These are phyloP conservation scores for Globisporangium cylindrosporum DNA, from an alignment of 352 stramenopile species.

Conservation along the genomic window DNA sequence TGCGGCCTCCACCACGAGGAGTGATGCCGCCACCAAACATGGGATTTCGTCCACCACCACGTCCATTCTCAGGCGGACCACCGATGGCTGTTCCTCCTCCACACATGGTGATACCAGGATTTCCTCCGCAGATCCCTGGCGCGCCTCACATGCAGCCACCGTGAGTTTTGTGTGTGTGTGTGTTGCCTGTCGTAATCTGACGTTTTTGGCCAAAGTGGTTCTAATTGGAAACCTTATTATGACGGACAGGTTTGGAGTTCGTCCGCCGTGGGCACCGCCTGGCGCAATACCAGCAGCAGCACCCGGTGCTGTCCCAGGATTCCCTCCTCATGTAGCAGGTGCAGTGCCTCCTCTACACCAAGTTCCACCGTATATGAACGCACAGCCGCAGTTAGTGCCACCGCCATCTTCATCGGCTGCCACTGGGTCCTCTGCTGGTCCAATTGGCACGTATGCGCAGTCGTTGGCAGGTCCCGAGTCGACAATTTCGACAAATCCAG, in stretches of 20 bases:
- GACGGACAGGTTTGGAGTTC: constrained; percentile 13
- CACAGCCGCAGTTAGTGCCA: constrained; percentile 12
- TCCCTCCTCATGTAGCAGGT: constrained; percentile 10
- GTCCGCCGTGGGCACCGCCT: constrained; percentile 17
- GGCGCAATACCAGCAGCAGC: constrained; percentile 2
- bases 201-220: neutral
- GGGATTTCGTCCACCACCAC: constrained; percentile 28
- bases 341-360: constrained; percentile 7
- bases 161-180: neutral
- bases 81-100: constrained; percentile 26
- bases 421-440: constrained; percentile 3
- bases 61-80: constrained; percentile 28
- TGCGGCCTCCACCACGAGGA: constrained; percentile 43
- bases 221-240: neutral
- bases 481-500: constrained; percentile 20
- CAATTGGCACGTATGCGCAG: constrained; percentile 10
- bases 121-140: constrained; percentile 12
- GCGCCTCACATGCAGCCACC: constrained; percentile 5
- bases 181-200: neutral
- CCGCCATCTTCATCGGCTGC: constrained; percentile 1
- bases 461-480: constrained; percentile 17
- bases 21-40: constrained; percentile 11
- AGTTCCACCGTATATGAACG: constrained; percentile 26
- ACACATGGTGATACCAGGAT: constrained; percentile 15
- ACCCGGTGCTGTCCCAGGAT: neutral